Base-by-base conservation (phyloP, 108 stramenopile genomes). In the Heterococcus sp. region DNA sequence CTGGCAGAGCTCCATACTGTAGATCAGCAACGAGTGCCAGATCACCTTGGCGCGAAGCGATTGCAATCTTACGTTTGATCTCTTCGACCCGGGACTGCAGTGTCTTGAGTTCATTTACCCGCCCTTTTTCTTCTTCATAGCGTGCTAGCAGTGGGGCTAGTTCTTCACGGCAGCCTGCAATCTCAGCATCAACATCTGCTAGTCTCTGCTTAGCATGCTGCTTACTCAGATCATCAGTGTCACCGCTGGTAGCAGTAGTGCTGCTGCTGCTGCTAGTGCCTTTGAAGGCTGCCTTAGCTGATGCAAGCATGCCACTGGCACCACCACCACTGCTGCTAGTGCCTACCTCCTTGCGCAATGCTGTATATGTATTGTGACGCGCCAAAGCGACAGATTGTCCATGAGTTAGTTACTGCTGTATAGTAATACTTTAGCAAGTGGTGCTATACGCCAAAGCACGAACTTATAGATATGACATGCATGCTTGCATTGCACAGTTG, bases 1-100 rank as follows among this genome's bases (percentile, higher is more conserved):
- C 46, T 21, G 21, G 14, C 46, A 58, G 46, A 58, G 46, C 46
- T 58, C 46, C 46, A 21, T 58, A 58, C 21, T 58, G 8, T 8
- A 58, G 46, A 58, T 58, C 46, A 14, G 46, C 46, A 8, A 58
- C 46, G 21, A 8, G 46, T 21, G 8, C 14, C 14, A 58, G 46
- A 21, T 58, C 46, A 8, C 46, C 21, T 21, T 58, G 14, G 14
- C 46, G 8, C 46, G 8, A 8, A 14, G 46, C 46, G 14, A 58
- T 21, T 8, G 14, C 46, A 58, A 58, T 58, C 46, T 58, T 58
- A 21, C 46, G 46, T 21, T 58, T 58, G 46, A 58, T 92, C 0
- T 91, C 87, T 38, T 71, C 32, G 28, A 38, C 36, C 37, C 70
- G 70, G n/a, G 38, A 11, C 70, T 71, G 70, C 32, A 71, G 70